Conservation (phyloP, 2,329 filamentous ascomycete species). For the Diaporthe helianthi region DNA sequence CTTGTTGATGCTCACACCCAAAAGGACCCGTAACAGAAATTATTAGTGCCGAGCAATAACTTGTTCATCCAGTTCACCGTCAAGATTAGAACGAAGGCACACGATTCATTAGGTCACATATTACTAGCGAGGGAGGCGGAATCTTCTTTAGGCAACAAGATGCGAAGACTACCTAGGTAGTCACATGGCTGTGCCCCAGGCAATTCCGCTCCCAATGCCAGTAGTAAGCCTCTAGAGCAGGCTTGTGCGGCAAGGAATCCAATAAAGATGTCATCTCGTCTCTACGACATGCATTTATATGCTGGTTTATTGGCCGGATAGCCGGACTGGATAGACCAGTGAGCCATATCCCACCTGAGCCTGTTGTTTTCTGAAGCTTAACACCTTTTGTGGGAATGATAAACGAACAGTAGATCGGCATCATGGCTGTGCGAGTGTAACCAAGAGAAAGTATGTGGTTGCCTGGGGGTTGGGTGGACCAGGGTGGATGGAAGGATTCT, state of each 20-base stretch:
- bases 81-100: neutral
- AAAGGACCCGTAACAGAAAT: neutral
- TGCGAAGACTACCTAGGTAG: neutral
- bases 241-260: neutral
- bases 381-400: neutral
- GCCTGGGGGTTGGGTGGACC: slow-evolving; percentile 4
- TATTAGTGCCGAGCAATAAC: neutral
- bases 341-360: neutral
- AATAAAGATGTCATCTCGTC: neutral
- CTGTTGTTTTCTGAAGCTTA: neutral
- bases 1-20: neutral
- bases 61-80: neutral
- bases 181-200: neutral
- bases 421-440: slow-evolving; percentile 11
- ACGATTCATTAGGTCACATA: neutral
- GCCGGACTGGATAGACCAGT: neutral
- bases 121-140: neutral
- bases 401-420: neutral
- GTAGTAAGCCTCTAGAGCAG: neutral
- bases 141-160: neutral
- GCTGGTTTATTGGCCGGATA: neutral
- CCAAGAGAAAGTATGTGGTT: neutral
- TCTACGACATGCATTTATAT: neutral
- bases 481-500: slow-evolving; percentile 23
- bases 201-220: neutral